These are phyloP conservation scores for Picochlorum sp. DNA, from an alignment of 139 green algal species.

Conservation along the genomic window DNA sequence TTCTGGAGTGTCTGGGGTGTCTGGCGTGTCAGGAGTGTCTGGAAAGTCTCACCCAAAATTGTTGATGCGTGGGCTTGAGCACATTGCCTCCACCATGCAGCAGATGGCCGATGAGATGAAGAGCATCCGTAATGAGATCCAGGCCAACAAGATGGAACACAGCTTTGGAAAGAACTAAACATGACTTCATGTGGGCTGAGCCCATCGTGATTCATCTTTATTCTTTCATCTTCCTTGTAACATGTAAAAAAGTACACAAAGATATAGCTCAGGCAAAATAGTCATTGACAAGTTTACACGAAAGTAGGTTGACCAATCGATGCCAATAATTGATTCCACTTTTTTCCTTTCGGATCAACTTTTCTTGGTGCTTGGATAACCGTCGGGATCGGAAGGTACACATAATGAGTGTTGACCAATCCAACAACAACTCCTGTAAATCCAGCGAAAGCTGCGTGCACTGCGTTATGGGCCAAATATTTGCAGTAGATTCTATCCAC, in stretches of 20 bases:
- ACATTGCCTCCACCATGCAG: background rate
- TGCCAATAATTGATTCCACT: conserved; percentile 68
- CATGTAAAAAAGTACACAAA: no score
- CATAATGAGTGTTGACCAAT: conserved; percentile 94
- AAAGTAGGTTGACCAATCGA: conserved; percentile 80
- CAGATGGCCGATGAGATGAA: background rate
- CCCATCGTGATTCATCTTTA: no score
- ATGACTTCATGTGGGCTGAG: no score
- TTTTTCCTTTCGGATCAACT: conserved; percentile 79
- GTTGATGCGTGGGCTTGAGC: background rate
- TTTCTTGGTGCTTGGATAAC: conserved; percentile 70
- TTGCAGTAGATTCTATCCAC: conserved; percentile 90
- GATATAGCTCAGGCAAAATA: background rate
- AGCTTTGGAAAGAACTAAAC: background rate
- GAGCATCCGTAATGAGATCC: background rate
- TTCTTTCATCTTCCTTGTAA: no score
- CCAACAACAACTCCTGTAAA: conserved; percentile 64
- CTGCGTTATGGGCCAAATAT: conserved; percentile 89
- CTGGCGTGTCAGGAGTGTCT: background rate
- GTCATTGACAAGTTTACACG: conserved; percentile 8
- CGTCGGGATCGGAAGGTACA: conserved; percentile 78
- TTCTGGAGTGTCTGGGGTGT: background rate
- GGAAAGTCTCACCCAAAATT: background rate
- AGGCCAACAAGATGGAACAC: background rate
- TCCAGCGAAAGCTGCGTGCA: conserved; percentile 91